Percentiles rank a stretch among this genome's conserved stretches.
Evolutionary conservation across 768 basidiomycete genomes (phyloP).

Genomic region (Boletus barrowsii): DNA sequence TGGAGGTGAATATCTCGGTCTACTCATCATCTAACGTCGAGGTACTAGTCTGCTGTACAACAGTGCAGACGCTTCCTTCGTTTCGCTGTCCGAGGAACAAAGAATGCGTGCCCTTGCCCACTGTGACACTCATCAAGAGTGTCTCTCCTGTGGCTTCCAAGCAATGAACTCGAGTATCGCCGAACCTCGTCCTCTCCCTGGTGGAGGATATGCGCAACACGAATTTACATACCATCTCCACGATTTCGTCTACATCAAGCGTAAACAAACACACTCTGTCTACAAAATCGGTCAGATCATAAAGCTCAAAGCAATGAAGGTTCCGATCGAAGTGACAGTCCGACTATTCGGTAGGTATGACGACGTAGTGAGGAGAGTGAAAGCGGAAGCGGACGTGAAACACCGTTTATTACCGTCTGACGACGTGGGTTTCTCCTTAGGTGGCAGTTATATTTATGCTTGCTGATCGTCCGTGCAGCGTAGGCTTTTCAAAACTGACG

Average conservation of each 20-base stretch:
- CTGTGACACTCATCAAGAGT: constrained; percentile 36
- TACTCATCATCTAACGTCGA: not conserved
- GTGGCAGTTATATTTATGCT: not conserved
- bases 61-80: constrained; percentile 44
- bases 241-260: constrained; percentile 62
- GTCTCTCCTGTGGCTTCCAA: constrained; percentile 48
- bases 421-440: constrained; percentile 35
- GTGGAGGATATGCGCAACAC: constrained; percentile 38
- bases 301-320: constrained; percentile 30
- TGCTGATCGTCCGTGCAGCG: constrained; percentile 21
- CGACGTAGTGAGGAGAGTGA: constrained; percentile 31
- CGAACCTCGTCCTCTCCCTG: constrained; percentile 25
- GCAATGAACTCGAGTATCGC: constrained; percentile 23
- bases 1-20: constrained; percentile 8
- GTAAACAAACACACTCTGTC: constrained; percentile 22
- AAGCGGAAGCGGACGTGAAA: constrained; percentile 9
- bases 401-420: constrained; percentile 33
- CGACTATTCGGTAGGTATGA: constrained; percentile 47
- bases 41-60: constrained; percentile 49
- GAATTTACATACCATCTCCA: constrained; percentile 50
- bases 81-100: constrained; percentile 39
- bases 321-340: constrained; percentile 34
- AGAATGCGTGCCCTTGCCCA: constrained; percentile 28
- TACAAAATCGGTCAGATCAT: constrained; percentile 59
- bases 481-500: constrained; percentile 41